Base-by-base conservation (phyloP, 2,329 filamentous ascomycete genomes). In the Aspergillus amoenus region DNA sequence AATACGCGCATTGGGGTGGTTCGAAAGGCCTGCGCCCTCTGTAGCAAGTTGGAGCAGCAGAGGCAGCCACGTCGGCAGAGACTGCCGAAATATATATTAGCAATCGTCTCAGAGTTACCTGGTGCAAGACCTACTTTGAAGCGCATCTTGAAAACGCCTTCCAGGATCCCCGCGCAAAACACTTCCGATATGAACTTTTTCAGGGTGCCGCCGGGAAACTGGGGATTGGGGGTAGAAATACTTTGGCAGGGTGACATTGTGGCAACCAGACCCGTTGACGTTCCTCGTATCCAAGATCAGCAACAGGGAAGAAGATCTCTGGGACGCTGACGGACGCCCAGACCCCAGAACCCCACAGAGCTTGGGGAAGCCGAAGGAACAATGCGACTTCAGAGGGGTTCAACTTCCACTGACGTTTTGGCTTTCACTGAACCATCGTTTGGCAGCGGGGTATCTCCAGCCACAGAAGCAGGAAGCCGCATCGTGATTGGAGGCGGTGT, bases 1-100 rank as follows among this genome's bases (percentile, higher is more conserved):
- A 27, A 70, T 52, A 3, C 70, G 67, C 11, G 34, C 62, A 32
- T 55, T 55, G 27, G 24, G 13, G 5, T 50, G 42, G 17, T 45
- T 37, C 34, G 45, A 42, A 43, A 41, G 34, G 15, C 52, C 45
- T 6, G 18, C 17, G 1, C 52, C 51, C 21, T 51, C 52, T n/a
- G 41, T 42, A 7, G 58, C 52, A 7, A 64, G 52, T 18, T 52
- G 47, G 15, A 49, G 45, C 7, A 61, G 56, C 17, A 61, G 47
- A 37, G 52, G 42, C 42, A 58, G 40, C 50, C 50, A 56, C 5
- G 50, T 42, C 27, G 49, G 32, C 22, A 60, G 11, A 11, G 53
- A 50, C 61, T 65, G 9, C 34, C 24, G 9, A 13, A 8, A 9
- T 6, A 15, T 52, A 11, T 55, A 42, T 30, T 47, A 46, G 43